Conservation (phyloP, 441 rosid genomes). For the Kokia cookei region DNA sequence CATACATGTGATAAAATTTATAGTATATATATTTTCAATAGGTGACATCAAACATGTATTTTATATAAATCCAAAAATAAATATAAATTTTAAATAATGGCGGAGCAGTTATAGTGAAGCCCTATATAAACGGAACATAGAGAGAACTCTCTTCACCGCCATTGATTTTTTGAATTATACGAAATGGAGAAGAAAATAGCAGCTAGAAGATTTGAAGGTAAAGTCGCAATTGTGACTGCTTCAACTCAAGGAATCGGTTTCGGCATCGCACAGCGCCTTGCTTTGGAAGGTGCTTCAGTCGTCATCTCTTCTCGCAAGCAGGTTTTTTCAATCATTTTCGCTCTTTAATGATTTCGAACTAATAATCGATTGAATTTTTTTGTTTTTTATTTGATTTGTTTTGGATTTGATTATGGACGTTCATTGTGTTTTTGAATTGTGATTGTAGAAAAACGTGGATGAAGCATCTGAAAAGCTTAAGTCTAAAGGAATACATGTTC, state of each 20-base stretch:
- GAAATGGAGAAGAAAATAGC: conserved; percentile 35
- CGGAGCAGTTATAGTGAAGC: neutral
- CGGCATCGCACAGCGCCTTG: conserved; percentile 69
- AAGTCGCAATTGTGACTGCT: conserved; percentile 86
- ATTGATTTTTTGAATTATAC: neutral
- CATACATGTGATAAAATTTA: no score
- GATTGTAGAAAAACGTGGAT: conserved; percentile 62
- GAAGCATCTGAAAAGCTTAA: conserved; percentile 68
- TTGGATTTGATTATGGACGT: neutral
- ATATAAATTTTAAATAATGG: neutral
- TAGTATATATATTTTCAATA: no score
- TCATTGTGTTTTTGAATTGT: neutral
- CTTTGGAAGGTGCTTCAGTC: conserved; percentile 85
- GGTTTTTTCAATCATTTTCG: conserved; percentile 27
- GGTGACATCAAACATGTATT: no score
- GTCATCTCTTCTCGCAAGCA: conserved; percentile 89
- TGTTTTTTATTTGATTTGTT: neutral
- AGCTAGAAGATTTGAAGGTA: conserved; percentile 59
- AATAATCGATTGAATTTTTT: neutral
- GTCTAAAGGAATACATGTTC: conserved; percentile 56
- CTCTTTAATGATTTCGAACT: no score
- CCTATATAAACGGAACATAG: neutral
- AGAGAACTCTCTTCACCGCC: neutral
- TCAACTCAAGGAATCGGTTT: conserved; percentile 95
- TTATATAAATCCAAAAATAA: neutral